These are phyloP conservation scores for Entelexis sorbosivorans DNA, from an alignment of 1,139 yeast species.

Conservation along the genomic window DNA sequence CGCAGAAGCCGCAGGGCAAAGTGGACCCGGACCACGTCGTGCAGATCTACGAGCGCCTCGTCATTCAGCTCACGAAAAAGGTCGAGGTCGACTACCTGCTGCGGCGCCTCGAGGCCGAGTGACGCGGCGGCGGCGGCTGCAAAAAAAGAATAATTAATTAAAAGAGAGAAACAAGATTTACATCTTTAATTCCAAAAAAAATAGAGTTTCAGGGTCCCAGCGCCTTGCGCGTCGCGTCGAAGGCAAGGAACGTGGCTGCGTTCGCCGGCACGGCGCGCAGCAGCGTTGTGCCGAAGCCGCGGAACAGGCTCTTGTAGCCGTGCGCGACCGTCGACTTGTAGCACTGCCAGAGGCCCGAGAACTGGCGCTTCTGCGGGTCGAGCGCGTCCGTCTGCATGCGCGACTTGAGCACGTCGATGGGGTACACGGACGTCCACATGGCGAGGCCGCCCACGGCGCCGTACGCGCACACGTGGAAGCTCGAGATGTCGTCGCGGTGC, in stretches of 20 bases:
- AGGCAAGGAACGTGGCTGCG: conserved; percentile 68
- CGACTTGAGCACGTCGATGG: conserved; percentile 60
- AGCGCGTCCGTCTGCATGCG: conserved; percentile 57
- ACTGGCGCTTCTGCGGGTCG: conserved; percentile 41
- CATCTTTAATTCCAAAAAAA: too few relatives aligned
- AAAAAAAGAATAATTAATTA: too few relatives aligned
- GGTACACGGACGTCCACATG: conserved; percentile 60
- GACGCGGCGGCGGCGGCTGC: too few relatives aligned
- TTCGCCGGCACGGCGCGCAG: conserved; percentile 64
- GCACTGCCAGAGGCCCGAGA: conserved; percentile 42
- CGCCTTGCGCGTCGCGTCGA: conserved; percentile 52
- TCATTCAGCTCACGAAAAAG: conserved; percentile 86
- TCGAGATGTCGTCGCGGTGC: conserved; percentile 44
- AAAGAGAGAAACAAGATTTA: too few relatives aligned
- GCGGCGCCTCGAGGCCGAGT: conserved; percentile 50
- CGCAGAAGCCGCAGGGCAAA: conserved; percentile 56
- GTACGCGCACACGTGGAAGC: conserved; percentile 49
- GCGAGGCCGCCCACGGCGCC: conserved; percentile 69
- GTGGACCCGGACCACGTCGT: conserved; percentile 75
- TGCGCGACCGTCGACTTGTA: conserved; percentile 51
- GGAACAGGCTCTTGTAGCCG: conserved; percentile 56
- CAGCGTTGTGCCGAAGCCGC: conserved; percentile 59
- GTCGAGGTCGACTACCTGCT: conserved; percentile 87
- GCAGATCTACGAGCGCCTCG: conserved; percentile 69
- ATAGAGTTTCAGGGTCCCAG: conserved; percentile 25